Percentiles rank a stretch among this genome's conserved stretches.
Conservation (phyloP, 345 rosid genomes). For the Linum tenue region DNA sequence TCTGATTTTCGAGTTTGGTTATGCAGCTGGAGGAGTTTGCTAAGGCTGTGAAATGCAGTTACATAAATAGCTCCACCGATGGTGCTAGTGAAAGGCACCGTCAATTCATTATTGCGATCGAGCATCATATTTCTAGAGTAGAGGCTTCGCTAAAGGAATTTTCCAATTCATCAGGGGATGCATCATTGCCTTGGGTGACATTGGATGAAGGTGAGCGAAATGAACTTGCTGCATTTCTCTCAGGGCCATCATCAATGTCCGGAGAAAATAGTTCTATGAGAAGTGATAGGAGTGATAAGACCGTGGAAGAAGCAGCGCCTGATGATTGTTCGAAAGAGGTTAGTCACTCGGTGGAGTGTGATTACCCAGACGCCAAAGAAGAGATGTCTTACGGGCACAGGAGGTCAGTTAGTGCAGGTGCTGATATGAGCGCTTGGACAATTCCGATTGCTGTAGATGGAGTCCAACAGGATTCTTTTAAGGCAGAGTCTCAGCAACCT, state of each 20-base stretch:
- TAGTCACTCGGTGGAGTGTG: slow-evolving; percentile 16
- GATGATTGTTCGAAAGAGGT: slow-evolving; percentile 19
- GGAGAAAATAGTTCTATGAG: slow-evolving; percentile 11
- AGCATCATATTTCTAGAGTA: slow-evolving; percentile 40
- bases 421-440: slow-evolving; percentile 55
- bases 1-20: background rate
- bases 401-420: slow-evolving; percentile 69
- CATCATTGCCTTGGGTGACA: slow-evolving; percentile 49
- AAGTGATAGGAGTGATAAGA: slow-evolving; percentile 13
- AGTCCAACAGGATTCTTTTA: slow-evolving; percentile 22
- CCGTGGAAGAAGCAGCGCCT: slow-evolving; percentile 14
- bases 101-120: slow-evolving; percentile 58
- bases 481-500: slow-evolving; percentile 31
- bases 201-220: slow-evolving; percentile 70
- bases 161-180: slow-evolving; percentile 36
- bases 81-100: slow-evolving; percentile 63
- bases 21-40: slow-evolving; percentile 81
- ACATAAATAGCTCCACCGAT: slow-evolving; percentile 26
- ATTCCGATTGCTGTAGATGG: slow-evolving; percentile 43
- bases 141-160: slow-evolving; percentile 44
- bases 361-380: slow-evolving; percentile 22
- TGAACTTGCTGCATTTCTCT: slow-evolving; percentile 71
- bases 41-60: slow-evolving; percentile 55
- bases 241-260: slow-evolving; percentile 42
- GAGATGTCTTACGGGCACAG: slow-evolving; percentile 52